phyloP scores from a whole-genome alignment of 331 rosid species.

The Quercus tomentella region DNA sequence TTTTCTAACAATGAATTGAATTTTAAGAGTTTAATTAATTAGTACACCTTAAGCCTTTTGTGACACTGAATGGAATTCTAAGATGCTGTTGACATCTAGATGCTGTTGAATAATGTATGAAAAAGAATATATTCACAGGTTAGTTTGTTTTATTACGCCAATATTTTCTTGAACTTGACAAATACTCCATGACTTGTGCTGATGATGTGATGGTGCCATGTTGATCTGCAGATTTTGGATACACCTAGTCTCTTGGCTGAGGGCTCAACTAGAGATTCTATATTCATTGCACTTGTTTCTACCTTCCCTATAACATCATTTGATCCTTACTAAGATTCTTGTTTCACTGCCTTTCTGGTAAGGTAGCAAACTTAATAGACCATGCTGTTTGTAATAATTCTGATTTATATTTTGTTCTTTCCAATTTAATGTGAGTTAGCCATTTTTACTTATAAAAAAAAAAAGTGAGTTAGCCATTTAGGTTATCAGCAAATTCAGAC shows the following conservation, averaged over 20 bases:
- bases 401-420: neutral
- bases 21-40: neutral
- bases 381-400: neutral
- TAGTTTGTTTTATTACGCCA: neutral
- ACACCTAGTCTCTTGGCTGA: conserved; percentile 70
- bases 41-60: neutral
- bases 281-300: neutral
- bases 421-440: neutral
- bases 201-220: neutral
- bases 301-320: neutral
- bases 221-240: conserved; percentile 58
- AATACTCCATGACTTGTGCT: neutral
- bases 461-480: neutral
- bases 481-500: neutral
- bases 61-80: no score
- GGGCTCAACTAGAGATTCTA: conserved; percentile 47
- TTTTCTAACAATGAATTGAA: neutral
- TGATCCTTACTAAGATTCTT: no score
- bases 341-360: neutral
- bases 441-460: neutral
- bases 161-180: neutral
- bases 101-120: no score
- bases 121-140: neutral
- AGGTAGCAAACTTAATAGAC: neutral
- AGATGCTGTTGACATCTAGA: no score